Percentiles rank a stretch among this genome's conserved stretches.
These are phyloP conservation scores for Rhododendron ovatum DNA, from an alignment of 148 eudicot species.

Conservation along the genomic window DNA sequence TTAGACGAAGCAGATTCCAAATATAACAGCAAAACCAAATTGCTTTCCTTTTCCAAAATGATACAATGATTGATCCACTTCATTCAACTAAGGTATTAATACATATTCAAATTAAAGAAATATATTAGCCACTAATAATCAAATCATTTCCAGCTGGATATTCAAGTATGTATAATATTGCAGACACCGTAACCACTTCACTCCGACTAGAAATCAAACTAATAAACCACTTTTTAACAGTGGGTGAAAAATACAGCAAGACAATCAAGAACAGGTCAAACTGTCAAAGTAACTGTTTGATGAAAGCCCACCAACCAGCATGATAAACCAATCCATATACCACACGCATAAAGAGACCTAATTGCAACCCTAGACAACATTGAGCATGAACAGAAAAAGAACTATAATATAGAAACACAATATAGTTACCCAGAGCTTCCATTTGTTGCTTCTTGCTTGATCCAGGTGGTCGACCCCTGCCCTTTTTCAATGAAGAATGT, in stretches of 20 bases:
- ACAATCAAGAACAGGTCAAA: conserved; percentile 13
- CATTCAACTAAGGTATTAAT: neutral
- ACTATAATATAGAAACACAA: neutral
- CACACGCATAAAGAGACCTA: neutral
- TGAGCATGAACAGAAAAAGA: neutral
- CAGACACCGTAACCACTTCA: neutral
- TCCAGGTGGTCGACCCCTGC: conserved; percentile 54
- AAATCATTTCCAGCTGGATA: neutral
- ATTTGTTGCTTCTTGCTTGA: conserved; percentile 44
- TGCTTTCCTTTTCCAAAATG: conserved; percentile 4
- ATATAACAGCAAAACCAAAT: conserved; percentile 11
- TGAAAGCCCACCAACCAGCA: neutral
- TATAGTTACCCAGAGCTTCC: conserved; percentile 26
- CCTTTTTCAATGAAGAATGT: conserved; percentile 25
- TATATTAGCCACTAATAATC: neutral
- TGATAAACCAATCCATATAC: neutral
- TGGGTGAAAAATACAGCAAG: neutral
- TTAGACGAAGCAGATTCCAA: conserved; percentile 15
- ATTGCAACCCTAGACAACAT: neutral
- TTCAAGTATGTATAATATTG: neutral
- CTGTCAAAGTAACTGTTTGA: neutral
- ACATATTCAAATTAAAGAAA: neutral
- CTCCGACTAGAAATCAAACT: neutral
- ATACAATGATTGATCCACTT: conserved; percentile 4
- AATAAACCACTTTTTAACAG: neutral